Evolutionary conservation across 73 alveolate genomes (phyloP), one percentile per base, ranked within the genome.

Genomic region (Blepharisma stoltei): DNA sequence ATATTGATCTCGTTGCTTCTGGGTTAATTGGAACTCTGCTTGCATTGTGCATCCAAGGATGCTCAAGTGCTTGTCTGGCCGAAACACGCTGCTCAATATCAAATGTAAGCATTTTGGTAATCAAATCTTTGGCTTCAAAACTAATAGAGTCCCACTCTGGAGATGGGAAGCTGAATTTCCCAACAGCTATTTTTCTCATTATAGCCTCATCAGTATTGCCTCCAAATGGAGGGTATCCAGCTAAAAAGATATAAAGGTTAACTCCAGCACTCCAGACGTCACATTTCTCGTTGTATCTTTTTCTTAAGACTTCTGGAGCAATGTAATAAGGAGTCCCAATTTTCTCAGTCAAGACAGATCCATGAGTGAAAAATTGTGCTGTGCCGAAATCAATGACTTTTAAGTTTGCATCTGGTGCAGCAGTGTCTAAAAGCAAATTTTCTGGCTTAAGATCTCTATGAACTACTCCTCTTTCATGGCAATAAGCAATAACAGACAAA

Each of bases 301-400:
- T 55, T 18, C 27, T 43, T 38, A 87, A 38, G 3, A 90, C 92
- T 78, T 90, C 97, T 20, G 97, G 97, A 8, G 97, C 97, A 76
- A 90, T 87, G 78, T 90, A 90, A 67, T 84, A 90, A 11, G 92
- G 79, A 1, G 97, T 90, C 23, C 97, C 97, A 37, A 90, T 78
- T 32, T 86, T 75, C 65, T 70, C 70, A 54, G 66, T 60, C 90
- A 90, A 75, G 41, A 82, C 82, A 41, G 78, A 67, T 7, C 87
- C 88, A 23, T 86, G 85, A 7, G 1, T 21, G 38, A 54, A 55
- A 18, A 23, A 6, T 88, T 83, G 90, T 7, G 98, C 95, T 38
- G 96, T 87, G 0, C 97, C 97, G 54, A 91, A 91, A 88, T 91
- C 97, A 6, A 91, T 91, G 67, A 91, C 77, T 83, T 89, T 91